These are phyloP conservation scores for Megacollybia marginata DNA, from an alignment of 768 basidiomycete genomes.

Conservation along the genomic window DNA sequence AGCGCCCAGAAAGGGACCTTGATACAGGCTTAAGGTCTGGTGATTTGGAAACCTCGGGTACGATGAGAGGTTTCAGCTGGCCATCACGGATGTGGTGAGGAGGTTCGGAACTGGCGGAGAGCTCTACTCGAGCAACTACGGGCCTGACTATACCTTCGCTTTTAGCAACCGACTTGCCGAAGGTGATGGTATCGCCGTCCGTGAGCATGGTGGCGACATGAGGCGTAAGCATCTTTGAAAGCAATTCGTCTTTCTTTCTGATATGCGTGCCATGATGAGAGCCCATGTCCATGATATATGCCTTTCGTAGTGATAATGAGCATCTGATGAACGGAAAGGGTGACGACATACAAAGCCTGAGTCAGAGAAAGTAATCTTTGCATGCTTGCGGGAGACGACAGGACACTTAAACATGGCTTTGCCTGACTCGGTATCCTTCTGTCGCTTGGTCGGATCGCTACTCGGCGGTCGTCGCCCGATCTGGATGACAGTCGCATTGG, in stretches of 20 bases:
- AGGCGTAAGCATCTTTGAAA: slow-evolving; percentile 41
- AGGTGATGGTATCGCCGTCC: slow-evolving; percentile 68
- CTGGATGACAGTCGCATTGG: slow-evolving; percentile 41
- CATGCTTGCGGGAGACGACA: slow-evolving; percentile 74
- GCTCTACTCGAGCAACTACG: slow-evolving; percentile 51
- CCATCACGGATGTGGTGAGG: neutral
- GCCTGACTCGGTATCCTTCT: slow-evolving; percentile 30
- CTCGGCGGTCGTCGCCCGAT: slow-evolving; percentile 62
- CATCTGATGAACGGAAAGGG: slow-evolving; percentile 11
- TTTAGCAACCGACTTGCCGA: slow-evolving; percentile 69
- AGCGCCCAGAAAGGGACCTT: slow-evolving; percentile 48
- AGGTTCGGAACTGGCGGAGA: slow-evolving; percentile 29
- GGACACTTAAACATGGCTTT: slow-evolving; percentile 67
- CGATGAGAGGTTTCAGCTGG: slow-evolving; percentile 20
- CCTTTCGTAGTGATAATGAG: slow-evolving; percentile 31
- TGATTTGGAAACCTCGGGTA: slow-evolving; percentile 13
- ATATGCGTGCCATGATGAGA: slow-evolving; percentile 78
- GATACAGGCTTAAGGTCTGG: slow-evolving; percentile 11
- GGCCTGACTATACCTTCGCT: slow-evolving; percentile 56
- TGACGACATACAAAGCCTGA: slow-evolving; percentile 51
- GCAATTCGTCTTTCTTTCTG: slow-evolving; percentile 40
- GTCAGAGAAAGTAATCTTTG: slow-evolving; percentile 68
- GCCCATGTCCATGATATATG: slow-evolving; percentile 59
- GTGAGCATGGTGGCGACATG: slow-evolving; percentile 49
- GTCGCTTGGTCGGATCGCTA: slow-evolving; percentile 31